These are phyloP conservation scores for Silene conica DNA, from an alignment of 148 eudicot genomes.

Conservation along the genomic window DNA sequence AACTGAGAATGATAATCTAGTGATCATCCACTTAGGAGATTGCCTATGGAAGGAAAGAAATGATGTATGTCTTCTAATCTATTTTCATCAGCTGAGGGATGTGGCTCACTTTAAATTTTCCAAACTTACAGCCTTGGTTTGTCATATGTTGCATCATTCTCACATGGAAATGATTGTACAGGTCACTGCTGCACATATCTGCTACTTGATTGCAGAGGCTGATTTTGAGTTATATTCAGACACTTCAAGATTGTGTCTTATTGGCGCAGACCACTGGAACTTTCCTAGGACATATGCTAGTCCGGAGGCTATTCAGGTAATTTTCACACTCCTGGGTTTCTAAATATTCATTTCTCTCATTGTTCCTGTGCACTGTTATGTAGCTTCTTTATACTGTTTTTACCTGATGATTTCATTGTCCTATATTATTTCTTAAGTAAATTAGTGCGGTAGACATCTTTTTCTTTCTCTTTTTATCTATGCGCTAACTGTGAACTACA, in stretches of 20 bases:
- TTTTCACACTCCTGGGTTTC: background rate
- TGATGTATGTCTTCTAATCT: slow-evolving; percentile 52
- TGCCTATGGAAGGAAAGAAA: slow-evolving; percentile 80
- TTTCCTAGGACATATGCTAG: slow-evolving; percentile 86
- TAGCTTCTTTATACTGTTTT: background rate
- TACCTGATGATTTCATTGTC: background rate
- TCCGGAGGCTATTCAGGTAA: slow-evolving; percentile 98
- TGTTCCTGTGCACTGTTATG: slow-evolving; percentile 5
- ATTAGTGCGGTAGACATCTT: too few species aligned
- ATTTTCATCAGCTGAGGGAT: slow-evolving; percentile 5
- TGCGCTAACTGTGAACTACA: too few species aligned
- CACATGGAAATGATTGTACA: slow-evolving; percentile 29
- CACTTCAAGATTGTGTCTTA: slow-evolving; percentile 84
- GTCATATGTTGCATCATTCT: slow-evolving; percentile 13
- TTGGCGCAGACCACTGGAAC: slow-evolving; percentile 96
- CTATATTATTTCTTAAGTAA: background rate
- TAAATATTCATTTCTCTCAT: background rate
- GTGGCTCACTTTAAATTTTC: background rate
- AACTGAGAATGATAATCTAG: slow-evolving; percentile 91
- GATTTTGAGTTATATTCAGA: slow-evolving; percentile 82
- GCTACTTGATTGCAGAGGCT: slow-evolving; percentile 94
- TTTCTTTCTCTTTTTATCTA: too few species aligned
- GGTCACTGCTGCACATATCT: slow-evolving; percentile 92
- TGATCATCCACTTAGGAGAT: slow-evolving; percentile 94
- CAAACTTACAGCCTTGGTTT: background rate